These are phyloP conservation scores for Echria macrotheca DNA, from an alignment of 495 filamentous ascomycete genomes.

Conservation along the genomic window DNA sequence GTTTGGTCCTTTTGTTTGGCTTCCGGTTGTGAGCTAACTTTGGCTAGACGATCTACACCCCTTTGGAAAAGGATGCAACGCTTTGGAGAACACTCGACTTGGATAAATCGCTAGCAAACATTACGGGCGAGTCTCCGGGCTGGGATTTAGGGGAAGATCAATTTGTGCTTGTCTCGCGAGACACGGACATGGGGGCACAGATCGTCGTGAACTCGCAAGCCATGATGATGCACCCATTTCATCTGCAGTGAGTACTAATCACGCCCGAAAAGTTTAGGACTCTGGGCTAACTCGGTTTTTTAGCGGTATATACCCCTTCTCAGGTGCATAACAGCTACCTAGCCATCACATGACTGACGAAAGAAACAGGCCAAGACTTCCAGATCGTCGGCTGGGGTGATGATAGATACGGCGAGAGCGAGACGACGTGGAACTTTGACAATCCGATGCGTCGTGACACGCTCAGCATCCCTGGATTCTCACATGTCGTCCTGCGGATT, in stretches of 20 bases:
- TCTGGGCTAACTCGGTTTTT: no score
- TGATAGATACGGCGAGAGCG: neutral
- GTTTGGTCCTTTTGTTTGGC: neutral
- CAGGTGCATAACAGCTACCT: no score
- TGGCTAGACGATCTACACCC: neutral
- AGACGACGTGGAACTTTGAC: constrained; percentile 8
- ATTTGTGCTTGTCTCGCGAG: constrained; percentile 6
- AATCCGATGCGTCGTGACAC: constrained; percentile 56
- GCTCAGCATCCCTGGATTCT: constrained; percentile 35
- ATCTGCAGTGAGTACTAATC: constrained; percentile 9
- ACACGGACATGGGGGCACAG: neutral
- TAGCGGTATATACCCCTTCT: no score
- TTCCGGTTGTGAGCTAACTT: neutral
- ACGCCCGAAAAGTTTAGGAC: no score
- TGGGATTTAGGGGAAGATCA: neutral
- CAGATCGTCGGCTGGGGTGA: constrained; percentile 8
- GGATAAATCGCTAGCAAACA: neutral
- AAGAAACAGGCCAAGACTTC: constrained; percentile 1
- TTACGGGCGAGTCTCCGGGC: no score
- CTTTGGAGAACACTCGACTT: neutral
- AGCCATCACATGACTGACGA: neutral
- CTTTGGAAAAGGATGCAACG: neutral
- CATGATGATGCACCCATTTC: constrained; percentile 11
- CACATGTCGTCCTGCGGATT: constrained; percentile 45
- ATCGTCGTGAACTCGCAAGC: constrained; percentile 7